Conservation (phyloP, 2,329 filamentous ascomycete species). For the Pseudopyricularia javanii region DNA sequence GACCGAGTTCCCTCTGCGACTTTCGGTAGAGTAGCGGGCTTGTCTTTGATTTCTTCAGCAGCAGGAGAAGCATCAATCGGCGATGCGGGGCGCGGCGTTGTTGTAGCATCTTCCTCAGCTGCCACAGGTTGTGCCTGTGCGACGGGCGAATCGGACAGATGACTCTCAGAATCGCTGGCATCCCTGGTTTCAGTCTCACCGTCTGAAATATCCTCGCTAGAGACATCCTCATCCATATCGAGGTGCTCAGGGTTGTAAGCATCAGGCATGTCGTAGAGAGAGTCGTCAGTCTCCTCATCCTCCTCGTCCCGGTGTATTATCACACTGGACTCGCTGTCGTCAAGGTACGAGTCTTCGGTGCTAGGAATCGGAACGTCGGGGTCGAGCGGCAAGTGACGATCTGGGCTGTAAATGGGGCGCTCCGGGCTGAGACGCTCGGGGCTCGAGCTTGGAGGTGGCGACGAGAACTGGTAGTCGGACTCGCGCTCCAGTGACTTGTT, state of each 20-base stretch:
- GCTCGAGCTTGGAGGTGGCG: constrained; percentile 44
- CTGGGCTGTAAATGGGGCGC: background rate
- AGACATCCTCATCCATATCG: constrained; percentile 12
- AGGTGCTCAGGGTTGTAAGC: constrained; percentile 29
- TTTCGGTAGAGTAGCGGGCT: constrained; percentile 6
- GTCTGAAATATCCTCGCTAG: constrained; percentile 13
- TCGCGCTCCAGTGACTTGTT: constrained; percentile 41
- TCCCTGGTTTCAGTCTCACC: constrained; percentile 18
- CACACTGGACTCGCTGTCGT: constrained; percentile 42
- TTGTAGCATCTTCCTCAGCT: constrained; percentile 32
- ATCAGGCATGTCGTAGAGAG: constrained; percentile 57
- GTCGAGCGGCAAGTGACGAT: constrained; percentile 50
- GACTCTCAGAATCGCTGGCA: constrained; percentile 30
- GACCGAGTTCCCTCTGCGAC: constrained; percentile 16
- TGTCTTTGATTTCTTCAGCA: constrained; percentile 8
- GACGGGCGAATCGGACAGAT: constrained; percentile 35
- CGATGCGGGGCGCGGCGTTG: constrained; percentile 36
- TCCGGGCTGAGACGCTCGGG: constrained; percentile 25
- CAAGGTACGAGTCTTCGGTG: constrained; percentile 56
- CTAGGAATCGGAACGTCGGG: constrained; percentile 86
- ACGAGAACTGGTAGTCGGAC: constrained; percentile 53
- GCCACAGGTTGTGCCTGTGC: constrained; percentile 10
- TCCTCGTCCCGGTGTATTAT: constrained; percentile 49
- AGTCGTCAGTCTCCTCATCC: constrained; percentile 43
- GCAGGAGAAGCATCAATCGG: constrained; percentile 17